Percentiles rank a stretch among this genome's conserved stretches.
Evolutionary conservation across 2,329 filamentous ascomycete species (phyloP).

Genomic region (Erysiphe pulchra): DNA sequence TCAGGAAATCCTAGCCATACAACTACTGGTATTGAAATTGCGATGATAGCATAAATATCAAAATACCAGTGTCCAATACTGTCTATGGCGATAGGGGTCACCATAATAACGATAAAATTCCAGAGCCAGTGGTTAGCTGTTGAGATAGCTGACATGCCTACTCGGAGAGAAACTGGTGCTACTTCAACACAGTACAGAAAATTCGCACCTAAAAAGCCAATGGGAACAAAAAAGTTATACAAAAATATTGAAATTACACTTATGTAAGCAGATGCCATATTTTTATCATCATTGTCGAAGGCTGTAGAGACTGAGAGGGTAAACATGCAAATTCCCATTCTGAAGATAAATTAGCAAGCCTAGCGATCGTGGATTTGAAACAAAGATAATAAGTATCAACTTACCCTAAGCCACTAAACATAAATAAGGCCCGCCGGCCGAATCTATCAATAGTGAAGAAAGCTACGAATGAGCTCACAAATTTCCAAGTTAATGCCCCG

Average conservation of each 20-base stretch:
- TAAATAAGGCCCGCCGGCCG: conserved; percentile 36
- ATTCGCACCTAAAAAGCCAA: conserved; percentile 42
- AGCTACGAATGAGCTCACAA: conserved; percentile 18
- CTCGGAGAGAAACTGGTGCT: conserved; percentile 51
- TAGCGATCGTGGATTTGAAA: not conserved
- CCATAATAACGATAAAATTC: conserved; percentile 25
- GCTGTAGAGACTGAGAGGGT: conserved; percentile 25
- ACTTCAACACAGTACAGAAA: conserved; percentile 46
- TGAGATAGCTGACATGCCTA: conserved; percentile 34
- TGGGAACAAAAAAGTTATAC: conserved; percentile 33
- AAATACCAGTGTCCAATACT: conserved; percentile 15
- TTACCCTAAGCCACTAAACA: conserved; percentile 23
- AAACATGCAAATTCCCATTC: conserved; percentile 27
- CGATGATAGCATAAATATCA: conserved; percentile 15
- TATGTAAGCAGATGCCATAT: conserved; percentile 22
- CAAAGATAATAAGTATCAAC: conserved; percentile 15
- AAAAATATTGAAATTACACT: conserved; percentile 30
- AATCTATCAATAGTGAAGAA: conserved; percentile 34
- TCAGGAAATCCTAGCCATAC: conserved; percentile 21
- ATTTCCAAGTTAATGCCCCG: conserved; percentile 27
- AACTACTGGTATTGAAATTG: conserved; percentile 15
- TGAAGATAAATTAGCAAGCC: not conserved
- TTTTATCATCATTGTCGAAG: conserved; percentile 20
- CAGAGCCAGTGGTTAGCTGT: conserved; percentile 53
- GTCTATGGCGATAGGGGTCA: conserved; percentile 16